Evolutionary conservation across 2,329 filamentous ascomycete species (phyloP).

Genomic region (Fusarium ambrosium): DNA sequence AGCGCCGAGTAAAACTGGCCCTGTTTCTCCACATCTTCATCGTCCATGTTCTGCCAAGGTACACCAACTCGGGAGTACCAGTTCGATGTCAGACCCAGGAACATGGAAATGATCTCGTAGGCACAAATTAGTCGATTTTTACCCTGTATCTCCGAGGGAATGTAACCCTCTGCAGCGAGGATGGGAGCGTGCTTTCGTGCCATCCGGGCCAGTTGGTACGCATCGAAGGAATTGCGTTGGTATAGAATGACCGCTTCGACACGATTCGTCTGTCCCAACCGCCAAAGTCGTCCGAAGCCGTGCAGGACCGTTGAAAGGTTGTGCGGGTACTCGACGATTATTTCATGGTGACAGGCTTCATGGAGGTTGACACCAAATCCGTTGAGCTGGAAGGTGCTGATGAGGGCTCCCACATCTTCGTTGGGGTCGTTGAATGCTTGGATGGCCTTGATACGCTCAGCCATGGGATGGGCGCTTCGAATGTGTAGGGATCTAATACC

Average conservation of each 20-base stretch:
- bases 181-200: background rate
- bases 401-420: background rate
- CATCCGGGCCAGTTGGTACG: background rate
- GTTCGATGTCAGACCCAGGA: background rate
- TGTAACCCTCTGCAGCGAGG: background rate
- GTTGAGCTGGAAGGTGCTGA: rapidly evolving
- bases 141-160: background rate
- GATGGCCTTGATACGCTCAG: background rate
- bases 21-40: background rate
- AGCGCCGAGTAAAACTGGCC: background rate
- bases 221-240: background rate
- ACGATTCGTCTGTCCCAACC: background rate
- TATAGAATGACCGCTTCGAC: background rate
- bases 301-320: background rate
- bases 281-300: background rate
- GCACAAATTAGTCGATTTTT: background rate
- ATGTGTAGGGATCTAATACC: background rate
- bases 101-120: background rate
- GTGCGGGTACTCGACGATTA: background rate
- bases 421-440: background rate
- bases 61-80: background rate
- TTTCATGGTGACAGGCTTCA: background rate
- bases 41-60: background rate
- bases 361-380: background rate
- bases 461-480: background rate